Evolutionary conservation across 148 eudicot species (phyloP), one percentile per base, ranked within the genome.

Genomic region (Chenopodium formosanum): DNA sequence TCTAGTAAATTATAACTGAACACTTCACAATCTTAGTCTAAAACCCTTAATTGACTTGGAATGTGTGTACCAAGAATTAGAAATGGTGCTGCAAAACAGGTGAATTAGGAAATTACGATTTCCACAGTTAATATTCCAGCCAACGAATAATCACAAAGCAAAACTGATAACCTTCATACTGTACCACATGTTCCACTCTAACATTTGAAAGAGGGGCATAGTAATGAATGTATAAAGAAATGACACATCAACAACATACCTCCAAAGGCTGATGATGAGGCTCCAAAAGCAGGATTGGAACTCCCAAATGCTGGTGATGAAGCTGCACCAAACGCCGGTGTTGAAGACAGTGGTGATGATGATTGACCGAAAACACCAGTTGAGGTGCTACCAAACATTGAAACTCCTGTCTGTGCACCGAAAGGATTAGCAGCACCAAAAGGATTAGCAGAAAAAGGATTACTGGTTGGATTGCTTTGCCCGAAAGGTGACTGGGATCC

Each of bases 331-430:
- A 94, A 94, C 11, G 86, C 87, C 37, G 97, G 92, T n/a, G 92
- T 88, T 12, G 94, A 83, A 60, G 94, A 88, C 77, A 93, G 74
- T 67, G 93, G 88, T 74, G 97, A 89, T 53, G 97, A 88, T 78
- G 97, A 79, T 80, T 88, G 91, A 74, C 99, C 99, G 89, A 96
- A 96, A 31, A 92, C 98, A 75, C 98, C 97, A 52, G 99, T 96
- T 71, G 97, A 92, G 80, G 91, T 94, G 84, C 90, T 86, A 70
- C 98, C 98, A 87, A 96, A 96, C 79, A 91, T 82, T 74, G 98
- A 94, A 79, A 92, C 80, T 76, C 98, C 99, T 12, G 97, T 85
- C 77, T 90, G 98, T 11, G 97, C 81, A 44, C 99, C 98, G 80
- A 94, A 94, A 52, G 95, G 92, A 70, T 86, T 88, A 29, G 92